These are phyloP conservation scores for Lactarius deliciosus DNA, from an alignment of 768 basidiomycete genomes.

Conservation along the genomic window DNA sequence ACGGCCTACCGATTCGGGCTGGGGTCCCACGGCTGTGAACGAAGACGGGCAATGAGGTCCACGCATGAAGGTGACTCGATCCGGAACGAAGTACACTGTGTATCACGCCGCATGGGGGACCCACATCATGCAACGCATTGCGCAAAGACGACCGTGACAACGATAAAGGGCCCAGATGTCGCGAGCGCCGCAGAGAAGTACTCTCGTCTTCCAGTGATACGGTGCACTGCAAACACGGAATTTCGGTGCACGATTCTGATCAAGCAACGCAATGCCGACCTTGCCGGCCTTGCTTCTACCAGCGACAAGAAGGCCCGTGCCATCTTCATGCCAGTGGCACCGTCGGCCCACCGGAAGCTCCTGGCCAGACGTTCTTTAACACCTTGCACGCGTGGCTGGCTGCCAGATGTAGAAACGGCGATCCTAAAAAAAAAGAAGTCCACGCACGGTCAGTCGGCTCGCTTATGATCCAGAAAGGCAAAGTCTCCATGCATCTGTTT, in stretches of 20 bases:
- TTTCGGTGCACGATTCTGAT: neutral
- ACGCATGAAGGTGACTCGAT: neutral
- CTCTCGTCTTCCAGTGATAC: neutral
- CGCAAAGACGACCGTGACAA: neutral
- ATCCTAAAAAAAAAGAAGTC: neutral
- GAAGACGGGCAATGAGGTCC: neutral
- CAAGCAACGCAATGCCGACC: neutral
- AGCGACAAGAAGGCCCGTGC: neutral
- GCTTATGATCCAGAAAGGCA: slow-evolving; percentile 1
- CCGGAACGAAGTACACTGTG: neutral
- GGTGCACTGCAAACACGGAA: neutral
- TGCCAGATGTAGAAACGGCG: neutral
- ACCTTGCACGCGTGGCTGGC: neutral
- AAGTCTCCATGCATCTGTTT: neutral
- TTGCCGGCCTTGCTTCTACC: neutral
- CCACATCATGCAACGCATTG: neutral
- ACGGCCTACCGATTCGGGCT: neutral
- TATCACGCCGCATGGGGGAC: neutral
- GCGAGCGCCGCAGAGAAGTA: too few species aligned
- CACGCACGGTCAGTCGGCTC: neutral
- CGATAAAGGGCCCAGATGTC: neutral
- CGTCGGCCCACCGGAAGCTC: neutral
- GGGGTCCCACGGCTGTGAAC: neutral
- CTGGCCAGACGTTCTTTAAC: neutral
- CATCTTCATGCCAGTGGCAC: neutral